These are phyloP conservation scores for Pyrus hybrid DNA, from an alignment of 331 rosid genomes.

Conservation along the genomic window DNA sequence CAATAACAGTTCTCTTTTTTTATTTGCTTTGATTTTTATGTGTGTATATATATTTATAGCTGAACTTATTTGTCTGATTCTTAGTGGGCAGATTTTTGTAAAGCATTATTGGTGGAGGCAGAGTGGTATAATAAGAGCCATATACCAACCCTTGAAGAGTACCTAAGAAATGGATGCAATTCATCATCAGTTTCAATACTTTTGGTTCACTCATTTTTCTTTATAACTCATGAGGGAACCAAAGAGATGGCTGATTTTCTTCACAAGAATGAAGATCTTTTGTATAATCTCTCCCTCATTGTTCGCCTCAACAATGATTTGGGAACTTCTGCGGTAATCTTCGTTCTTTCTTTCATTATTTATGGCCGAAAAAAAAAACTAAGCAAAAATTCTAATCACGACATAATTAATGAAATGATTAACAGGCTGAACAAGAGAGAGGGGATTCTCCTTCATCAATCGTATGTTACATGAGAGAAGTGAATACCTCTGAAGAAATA, in stretches of 20 bases:
- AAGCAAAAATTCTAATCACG: no score
- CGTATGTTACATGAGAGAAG: slow-evolving; percentile 42
- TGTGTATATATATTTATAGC: not conserved
- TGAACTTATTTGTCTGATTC: not conserved
- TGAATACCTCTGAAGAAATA: slow-evolving; percentile 29
- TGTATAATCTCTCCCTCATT: slow-evolving; percentile 36
- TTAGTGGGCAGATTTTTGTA: slow-evolving; percentile 55
- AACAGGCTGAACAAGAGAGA: slow-evolving; percentile 52
- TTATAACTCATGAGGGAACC: not conserved
- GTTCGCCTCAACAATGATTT: slow-evolving; percentile 55
- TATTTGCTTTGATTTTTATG: not conserved
- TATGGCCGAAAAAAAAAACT: not conserved
- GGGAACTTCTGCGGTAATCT: slow-evolving; percentile 39
- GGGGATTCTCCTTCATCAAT: slow-evolving; percentile 61
- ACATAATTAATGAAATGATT: not conserved
- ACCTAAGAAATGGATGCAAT: slow-evolving; percentile 47
- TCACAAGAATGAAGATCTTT: slow-evolving; percentile 22
- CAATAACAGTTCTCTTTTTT: no score
- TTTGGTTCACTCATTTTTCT: slow-evolving; percentile 30
- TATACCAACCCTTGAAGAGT: slow-evolving; percentile 42
- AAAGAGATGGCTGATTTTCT: slow-evolving; percentile 17
- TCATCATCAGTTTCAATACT: slow-evolving; percentile 51
- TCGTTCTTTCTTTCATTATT: not conserved
- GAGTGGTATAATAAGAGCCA: slow-evolving; percentile 43
- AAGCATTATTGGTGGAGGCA: slow-evolving; percentile 46